Base-by-base conservation (phyloP, 306 rosid species). In the Ochetophila trinervis region DNA sequence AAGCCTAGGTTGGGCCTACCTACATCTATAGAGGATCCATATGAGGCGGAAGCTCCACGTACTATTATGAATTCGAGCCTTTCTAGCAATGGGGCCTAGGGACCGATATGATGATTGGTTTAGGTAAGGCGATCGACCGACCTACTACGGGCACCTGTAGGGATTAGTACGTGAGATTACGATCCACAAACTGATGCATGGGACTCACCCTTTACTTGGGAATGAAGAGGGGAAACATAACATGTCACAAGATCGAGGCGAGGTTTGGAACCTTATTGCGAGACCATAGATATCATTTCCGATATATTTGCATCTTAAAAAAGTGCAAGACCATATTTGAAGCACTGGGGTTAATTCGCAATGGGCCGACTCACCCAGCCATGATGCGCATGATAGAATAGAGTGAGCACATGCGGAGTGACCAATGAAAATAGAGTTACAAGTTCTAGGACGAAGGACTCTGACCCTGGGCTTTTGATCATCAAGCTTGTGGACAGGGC, bases 191-290 rank as follows among this genome's bases (percentile, higher is more conserved):
- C 30, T 56, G 12, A 67, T 6, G 23, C 61, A 66, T 53, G 52
- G 20, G 23, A 36, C 37, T 53, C 36, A 23, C 51, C 63, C 63
- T 42, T 56, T 55, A 67, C 47, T 56, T 56, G 6, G 54, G n/a
- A 67, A 67, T 67, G 63, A 54, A 55, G 40, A 67, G 44, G 32
- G 63, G 56, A 40, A 67, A 67, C 19, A 62, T 62, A 62, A 36
- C 67, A 40, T 15, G n/a, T 44, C 67, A 62, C 53, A 27, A 62
- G 66, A 62, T 32, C 53, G 53, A 62, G 50, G 16, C 27, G 65
- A 37, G 66, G 35, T 62, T 62, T 18, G 19, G 36, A 44, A 44
- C 16, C 49, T 14, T 44, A 6, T 6, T 44, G 11, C 49, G 4
- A 44, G 49, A 44, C n/a, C n/a, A n/a, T n/a, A n/a, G n/a, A n/a